Conservation (phyloP, 2,329 filamentous ascomycete genomes). For the Cadophora sp. region DNA sequence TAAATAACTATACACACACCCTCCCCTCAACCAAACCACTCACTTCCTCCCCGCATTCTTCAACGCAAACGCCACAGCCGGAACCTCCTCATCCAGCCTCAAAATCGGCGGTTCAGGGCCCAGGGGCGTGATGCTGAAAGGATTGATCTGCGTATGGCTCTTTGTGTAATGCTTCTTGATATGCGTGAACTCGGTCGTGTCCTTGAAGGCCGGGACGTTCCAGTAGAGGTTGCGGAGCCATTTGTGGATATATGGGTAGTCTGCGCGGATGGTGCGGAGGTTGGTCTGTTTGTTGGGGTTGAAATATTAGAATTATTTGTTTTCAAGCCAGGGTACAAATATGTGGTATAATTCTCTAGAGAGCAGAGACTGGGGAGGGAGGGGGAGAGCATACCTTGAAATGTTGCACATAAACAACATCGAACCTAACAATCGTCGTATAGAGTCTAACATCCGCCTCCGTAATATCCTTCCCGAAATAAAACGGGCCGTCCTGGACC, state of each 20-base stretch:
- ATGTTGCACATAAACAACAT: slow-evolving; percentile 81
- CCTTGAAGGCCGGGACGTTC: slow-evolving; percentile 68
- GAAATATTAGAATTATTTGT: too few species aligned
- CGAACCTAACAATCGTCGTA: slow-evolving; percentile 70
- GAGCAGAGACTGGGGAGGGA: background rate
- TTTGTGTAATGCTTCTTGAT: slow-evolving; percentile 95
- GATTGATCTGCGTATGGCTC: slow-evolving; percentile 71
- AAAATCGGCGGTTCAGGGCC: slow-evolving; percentile 86
- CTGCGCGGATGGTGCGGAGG: slow-evolving; percentile 49
- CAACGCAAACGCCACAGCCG: slow-evolving; percentile 53
- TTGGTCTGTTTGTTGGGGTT: too few species aligned
- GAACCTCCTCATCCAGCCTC: slow-evolving; percentile 78
- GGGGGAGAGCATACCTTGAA: slow-evolving; percentile 68
- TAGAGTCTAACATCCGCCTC: slow-evolving; percentile 82
- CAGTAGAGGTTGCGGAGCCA: slow-evolving; percentile 74
- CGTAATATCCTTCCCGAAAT: slow-evolving; percentile 77
- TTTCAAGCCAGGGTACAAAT: too few species aligned
- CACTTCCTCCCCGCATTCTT: slow-evolving; percentile 38
- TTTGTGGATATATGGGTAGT: slow-evolving; percentile 68
- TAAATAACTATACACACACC: background rate
- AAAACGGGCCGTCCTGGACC: slow-evolving; percentile 65
- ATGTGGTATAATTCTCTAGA: too few species aligned
- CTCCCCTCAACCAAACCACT: background rate
- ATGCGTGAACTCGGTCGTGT: slow-evolving; percentile 45
- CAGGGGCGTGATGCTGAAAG: slow-evolving; percentile 77